phyloP scores from a whole-genome alignment of 2,329 filamentous ascomycete genomes.

The Trichothecium roseum region DNA sequence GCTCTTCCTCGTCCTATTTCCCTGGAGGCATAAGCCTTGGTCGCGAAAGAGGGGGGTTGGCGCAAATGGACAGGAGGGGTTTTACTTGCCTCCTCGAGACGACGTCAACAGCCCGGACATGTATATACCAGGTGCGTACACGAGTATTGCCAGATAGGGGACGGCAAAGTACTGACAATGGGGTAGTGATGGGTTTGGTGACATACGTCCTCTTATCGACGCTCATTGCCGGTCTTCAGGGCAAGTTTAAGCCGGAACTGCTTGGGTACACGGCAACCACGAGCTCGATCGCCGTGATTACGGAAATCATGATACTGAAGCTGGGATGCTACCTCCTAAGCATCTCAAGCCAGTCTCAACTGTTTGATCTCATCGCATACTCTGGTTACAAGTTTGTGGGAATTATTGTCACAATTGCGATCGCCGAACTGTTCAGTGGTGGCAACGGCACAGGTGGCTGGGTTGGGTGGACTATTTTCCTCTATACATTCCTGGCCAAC shows the following conservation, averaged over 20 bases:
- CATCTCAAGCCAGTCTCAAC: conserved; percentile 88
- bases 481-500: conserved; percentile 88
- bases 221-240: conserved; percentile 77
- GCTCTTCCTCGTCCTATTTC: conserved; percentile 85
- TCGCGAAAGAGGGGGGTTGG: conserved; percentile 75
- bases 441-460: conserved; percentile 77
- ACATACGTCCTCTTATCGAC: conserved; percentile 95
- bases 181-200: conserved; percentile 78
- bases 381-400: conserved; percentile 98
- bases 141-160: background rate
- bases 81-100: conserved; percentile 85
- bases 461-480: conserved; percentile 80
- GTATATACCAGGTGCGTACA: conserved; percentile 68
- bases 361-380: conserved; percentile 90
- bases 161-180: conserved; percentile 14
- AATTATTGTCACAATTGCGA: conserved; percentile 77
- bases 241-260: conserved; percentile 88
- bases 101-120: conserved; percentile 98
- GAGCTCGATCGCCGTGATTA: conserved; percentile 69
- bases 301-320: conserved; percentile 87
- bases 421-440: conserved; percentile 67
- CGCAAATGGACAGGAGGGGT: conserved; percentile 58
- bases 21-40: conserved; percentile 97
- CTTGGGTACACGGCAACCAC: conserved; percentile 81
- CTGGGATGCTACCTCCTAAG: conserved; percentile 86